Evolutionary conservation across 306 rosid genomes (phyloP).

Genomic region (Fagus sylvatica): DNA sequence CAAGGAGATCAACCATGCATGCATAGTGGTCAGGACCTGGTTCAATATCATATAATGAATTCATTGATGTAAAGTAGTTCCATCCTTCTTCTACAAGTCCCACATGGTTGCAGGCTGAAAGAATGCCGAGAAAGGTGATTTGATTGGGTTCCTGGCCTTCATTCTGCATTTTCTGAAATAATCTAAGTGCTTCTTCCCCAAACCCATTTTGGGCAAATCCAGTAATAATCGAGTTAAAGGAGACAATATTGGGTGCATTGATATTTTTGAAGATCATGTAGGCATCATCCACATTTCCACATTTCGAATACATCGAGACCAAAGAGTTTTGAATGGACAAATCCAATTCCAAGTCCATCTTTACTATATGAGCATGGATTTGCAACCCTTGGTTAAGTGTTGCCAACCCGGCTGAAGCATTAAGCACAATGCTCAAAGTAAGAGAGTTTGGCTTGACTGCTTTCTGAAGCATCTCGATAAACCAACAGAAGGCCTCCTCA

Average conservation of each 20-base stretch:
- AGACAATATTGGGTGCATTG: conserved; percentile 50
- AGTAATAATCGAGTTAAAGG: conserved; percentile 66
- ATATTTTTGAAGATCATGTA: conserved; percentile 48
- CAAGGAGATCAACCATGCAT: conserved; percentile 80
- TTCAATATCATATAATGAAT: conserved; percentile 46
- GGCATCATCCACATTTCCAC: conserved; percentile 69
- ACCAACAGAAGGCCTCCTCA: conserved; percentile 69
- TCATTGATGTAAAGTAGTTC: conserved; percentile 56
- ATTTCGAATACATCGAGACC: conserved; percentile 74
- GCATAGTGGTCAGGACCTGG: conserved; percentile 77
- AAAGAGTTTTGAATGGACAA: conserved; percentile 73
- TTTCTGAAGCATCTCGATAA: conserved; percentile 51
- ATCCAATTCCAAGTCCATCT: conserved; percentile 59
- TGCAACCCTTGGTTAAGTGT: conserved; percentile 68
- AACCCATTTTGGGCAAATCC: conserved; percentile 81
- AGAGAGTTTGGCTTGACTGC: conserved; percentile 52
- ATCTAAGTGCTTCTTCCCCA: conserved; percentile 59
- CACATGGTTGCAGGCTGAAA: conserved; percentile 83
- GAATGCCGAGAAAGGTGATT: conserved; percentile 69
- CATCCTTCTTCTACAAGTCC: conserved; percentile 71
- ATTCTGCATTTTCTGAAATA: conserved; percentile 58
- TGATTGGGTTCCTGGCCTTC: conserved; percentile 53
- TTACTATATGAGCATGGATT: conserved; percentile 56
- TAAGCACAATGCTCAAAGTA: conserved; percentile 65
- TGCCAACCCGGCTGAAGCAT: conserved; percentile 71